These are phyloP conservation scores for Pyricularia sp. DNA, from an alignment of 2,329 filamentous ascomycete species.

Conservation along the genomic window DNA sequence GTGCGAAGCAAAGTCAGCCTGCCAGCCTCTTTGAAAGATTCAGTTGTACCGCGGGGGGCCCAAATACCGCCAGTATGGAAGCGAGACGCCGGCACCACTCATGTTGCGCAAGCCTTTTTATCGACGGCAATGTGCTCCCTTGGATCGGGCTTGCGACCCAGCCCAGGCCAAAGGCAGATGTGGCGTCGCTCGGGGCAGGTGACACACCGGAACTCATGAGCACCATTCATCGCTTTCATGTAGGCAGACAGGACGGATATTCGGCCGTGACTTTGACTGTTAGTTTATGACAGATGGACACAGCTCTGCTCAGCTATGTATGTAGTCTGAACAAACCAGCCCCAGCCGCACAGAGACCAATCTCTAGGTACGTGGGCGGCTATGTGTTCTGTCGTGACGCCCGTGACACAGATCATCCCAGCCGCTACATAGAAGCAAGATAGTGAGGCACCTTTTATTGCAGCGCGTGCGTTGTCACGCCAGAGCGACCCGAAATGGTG, in stretches of 20 bases:
- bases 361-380: background rate
- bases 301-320: background rate
- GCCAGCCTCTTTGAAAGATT: background rate
- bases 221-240: background rate
- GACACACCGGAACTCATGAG: background rate
- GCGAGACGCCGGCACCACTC: background rate
- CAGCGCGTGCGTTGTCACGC: background rate
- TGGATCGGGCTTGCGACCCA: background rate
- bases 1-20: background rate
- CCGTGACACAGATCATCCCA: background rate
- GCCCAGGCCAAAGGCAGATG: too few species aligned
- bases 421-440: background rate
- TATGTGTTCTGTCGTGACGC: background rate
- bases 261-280: background rate
- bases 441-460: background rate
- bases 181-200: background rate
- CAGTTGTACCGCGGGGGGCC: background rate
- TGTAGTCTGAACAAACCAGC: background rate
- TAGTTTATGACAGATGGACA: background rate
- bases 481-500: background rate
- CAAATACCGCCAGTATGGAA: background rate
- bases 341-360: background rate
- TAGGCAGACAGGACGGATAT: background rate
- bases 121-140: background rate
- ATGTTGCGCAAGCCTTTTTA: background rate